Base-by-base conservation (phyloP, 139 green algal genomes). In the Ostreobium quekettii region DNA sequence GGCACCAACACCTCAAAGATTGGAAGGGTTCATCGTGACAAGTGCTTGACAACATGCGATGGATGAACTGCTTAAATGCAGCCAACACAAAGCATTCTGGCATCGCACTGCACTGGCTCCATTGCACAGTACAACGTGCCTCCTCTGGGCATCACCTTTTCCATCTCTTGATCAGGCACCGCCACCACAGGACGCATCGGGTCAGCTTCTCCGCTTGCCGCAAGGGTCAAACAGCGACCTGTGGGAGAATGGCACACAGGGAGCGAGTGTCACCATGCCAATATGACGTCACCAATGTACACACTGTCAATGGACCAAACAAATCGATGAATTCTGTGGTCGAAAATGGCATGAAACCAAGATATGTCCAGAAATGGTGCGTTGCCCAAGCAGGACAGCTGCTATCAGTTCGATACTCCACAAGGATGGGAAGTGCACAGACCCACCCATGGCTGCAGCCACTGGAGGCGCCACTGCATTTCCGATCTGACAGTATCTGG, bases 401-500 rank as follows among this genome's bases (percentile, higher is more conserved):
- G 42, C 15, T 19, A 11, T 53, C 33, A 15, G n/a, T 62, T 62
- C n/a, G n/a, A n/a, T n/a, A n/a, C n/a, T n/a, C n/a, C n/a, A n/a
- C n/a, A n/a, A n/a, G n/a, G n/a, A n/a, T n/a, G n/a, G n/a, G n/a
- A n/a, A n/a, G n/a, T n/a, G n/a, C n/a, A n/a, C n/a, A n/a, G n/a
- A n/a, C n/a, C n/a, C n/a, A 62, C 53, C 53, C 36, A 95, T 70
- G 1, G 85, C 79, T 1, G 66, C 48, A 0, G 88, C 79, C 64
- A 91, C 71, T 15, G 74, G 75, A 11, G 85, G 80, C 4, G 72
- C 63, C 28, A 94, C 86, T 0, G 88, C 87, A 49, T 93, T 93
- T 70, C 87, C 87, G 30, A 95, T 88, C 77, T 90, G 83, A 36
- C 64, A 42, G 42, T 82, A 82, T 36, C 76, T 76, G 60, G 11